Evolutionary conservation across 768 basidiomycete genomes (phyloP), one percentile per base, ranked within the genome.

Genomic region (Boletus reticulatus): DNA sequence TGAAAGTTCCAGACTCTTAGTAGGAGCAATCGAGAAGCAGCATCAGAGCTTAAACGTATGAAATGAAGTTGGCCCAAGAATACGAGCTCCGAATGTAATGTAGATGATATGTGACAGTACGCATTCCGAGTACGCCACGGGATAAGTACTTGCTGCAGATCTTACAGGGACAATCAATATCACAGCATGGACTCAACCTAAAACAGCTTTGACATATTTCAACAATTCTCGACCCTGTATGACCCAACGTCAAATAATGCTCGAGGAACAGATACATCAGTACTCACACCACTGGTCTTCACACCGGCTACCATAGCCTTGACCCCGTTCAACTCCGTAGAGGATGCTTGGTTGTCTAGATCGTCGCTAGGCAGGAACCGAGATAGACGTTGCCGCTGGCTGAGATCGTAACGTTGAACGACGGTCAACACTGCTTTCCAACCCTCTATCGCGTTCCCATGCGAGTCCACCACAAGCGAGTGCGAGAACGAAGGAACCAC

Each of bases 341-440:
- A 58, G 38, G 60, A 24, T 74, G 68, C 16, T 79, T 80, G 67
- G 65, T 72, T n/a, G 29, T 44, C 60, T 14, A 24, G 56, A 38
- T 51, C 55, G 38, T 53, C 44, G 16, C 41, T 52, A 22, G 58
- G 44, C 32, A 54, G 49, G 61, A 71, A 72, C 32, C 75, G 78
- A 57, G 58, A 61, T 48, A 61, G 42, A 45, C 81, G 81, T 59
- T 76, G 76, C 57, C 83, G 79, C 62, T 84, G 81, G 10, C 80
- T 79, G 67, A 85, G 74, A 7, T 86, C 86, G 62, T 88, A 82
- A 22, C 90, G 80, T 49, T 85, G 69, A 17, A 90, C 75, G 22
- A 88, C 80, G 8, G 80, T 80, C 55, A 92, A 69, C n/a, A 89
- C 84, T 12, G 90, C 90, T 36, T 85, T 77, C 91, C 91, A 93